Evolutionary conservation across 129 eudicot genomes (phyloP).

Genomic region (Helianthus annuus): DNA sequence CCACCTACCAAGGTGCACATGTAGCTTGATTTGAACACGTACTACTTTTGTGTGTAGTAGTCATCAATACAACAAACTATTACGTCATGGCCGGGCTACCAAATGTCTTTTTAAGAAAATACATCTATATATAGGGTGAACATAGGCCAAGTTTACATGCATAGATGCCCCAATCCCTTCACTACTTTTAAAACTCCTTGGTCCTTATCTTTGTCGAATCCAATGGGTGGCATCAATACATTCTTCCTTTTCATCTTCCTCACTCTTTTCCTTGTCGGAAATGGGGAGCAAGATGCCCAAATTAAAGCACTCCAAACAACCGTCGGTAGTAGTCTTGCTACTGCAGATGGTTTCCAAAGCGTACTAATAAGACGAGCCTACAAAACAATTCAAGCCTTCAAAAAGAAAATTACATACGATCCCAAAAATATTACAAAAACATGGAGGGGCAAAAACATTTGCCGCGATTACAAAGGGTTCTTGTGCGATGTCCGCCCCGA

Average conservation of each 20-base stretch:
- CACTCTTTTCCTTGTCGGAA: conserved; percentile 15
- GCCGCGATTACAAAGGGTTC: conserved; percentile 46
- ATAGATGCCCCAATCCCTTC: neutral
- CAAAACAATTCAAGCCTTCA: conserved; percentile 38
- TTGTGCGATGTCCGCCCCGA: conserved; percentile 29
- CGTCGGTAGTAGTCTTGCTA: conserved; percentile 17
- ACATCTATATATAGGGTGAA: no score
- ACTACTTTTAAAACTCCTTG: neutral
- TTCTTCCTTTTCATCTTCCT: conserved; percentile 18
- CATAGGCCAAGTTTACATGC: no score
- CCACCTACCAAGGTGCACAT: no score
- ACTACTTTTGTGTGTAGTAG: no score
- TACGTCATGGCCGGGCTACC: no score
- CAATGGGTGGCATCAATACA: conserved; percentile 12
- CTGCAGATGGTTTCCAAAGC: conserved; percentile 26
- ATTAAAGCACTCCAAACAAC: conserved; percentile 38
- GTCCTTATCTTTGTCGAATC: neutral
- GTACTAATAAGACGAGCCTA: conserved; percentile 2
- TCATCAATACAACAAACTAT: no score
- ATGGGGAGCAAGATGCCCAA: neutral
- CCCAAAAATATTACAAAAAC: conserved; percentile 34
- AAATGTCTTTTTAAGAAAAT: no score
- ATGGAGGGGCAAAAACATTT: conserved; percentile 46
- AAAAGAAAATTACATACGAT: conserved; percentile 25
- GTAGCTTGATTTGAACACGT: no score